Conservation (phyloP, 768 basidiomycete genomes). For the Suillus alpinus region DNA sequence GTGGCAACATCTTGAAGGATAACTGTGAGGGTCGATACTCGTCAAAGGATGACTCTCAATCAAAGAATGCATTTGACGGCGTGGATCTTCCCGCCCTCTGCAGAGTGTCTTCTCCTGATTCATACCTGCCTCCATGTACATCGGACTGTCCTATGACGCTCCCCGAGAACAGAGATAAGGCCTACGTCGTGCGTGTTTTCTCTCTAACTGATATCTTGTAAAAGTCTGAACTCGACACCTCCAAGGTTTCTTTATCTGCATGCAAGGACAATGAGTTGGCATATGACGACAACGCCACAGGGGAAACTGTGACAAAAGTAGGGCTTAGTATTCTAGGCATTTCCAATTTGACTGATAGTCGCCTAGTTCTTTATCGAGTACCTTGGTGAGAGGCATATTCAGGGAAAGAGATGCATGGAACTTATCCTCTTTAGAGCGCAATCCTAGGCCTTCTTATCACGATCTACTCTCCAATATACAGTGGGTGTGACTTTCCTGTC, state of each 20-base stretch:
- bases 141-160: slow-evolving; percentile 20
- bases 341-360: not conserved
- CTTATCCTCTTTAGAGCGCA: not conserved
- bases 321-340: not conserved
- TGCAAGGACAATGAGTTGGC: slow-evolving; percentile 25
- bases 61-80: not conserved
- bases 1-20: not conserved
- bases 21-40: not conserved
- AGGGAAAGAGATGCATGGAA: not conserved
- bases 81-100: not conserved
- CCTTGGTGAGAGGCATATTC: not conserved
- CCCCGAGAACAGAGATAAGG: not conserved
- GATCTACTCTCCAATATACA: not conserved
- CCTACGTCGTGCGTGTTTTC: slow-evolving; percentile 21
- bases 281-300: slow-evolving; percentile 16
- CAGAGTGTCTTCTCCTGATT: slow-evolving; percentile 14
- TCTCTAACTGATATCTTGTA: too few relatives aligned
- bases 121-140: slow-evolving; percentile 13
- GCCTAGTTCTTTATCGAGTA: not conserved
- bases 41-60: not conserved
- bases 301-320: slow-evolving; percentile 24
- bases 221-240: not conserved
- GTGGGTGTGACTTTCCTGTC: not conserved
- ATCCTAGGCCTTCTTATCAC: not conserved
- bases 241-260: slow-evolving; percentile 28